A percentile compares a stretch with the other conserved stretches of the same genome.
Conservation (phyloP, 345 rosid genomes). For the Ceriops decandra region DNA sequence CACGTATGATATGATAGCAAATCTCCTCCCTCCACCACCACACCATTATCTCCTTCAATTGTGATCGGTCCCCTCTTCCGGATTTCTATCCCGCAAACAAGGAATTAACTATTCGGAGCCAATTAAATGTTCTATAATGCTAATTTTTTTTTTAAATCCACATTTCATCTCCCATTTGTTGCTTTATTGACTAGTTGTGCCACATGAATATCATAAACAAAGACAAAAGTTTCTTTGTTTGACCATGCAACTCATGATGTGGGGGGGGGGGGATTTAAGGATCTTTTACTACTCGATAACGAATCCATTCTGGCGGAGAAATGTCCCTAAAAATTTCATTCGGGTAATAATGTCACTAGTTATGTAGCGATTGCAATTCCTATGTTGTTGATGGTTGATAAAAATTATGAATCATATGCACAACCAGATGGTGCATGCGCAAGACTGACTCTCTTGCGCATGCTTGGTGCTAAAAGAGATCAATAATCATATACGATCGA, state of each 20-base stretch:
- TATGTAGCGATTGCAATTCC: neutral
- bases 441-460: constrained; percentile 23
- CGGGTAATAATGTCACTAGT: constrained; percentile 17
- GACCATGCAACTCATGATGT: constrained; percentile 10
- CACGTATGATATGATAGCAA: constrained; percentile 37
- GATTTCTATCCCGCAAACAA: constrained; percentile 23
- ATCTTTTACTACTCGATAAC: constrained; percentile 35
- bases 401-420: constrained; percentile 13
- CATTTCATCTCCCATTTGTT: constrained; percentile 18
- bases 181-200: constrained; percentile 2
- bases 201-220: neutral
- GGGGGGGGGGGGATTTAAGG: constrained; percentile 1
- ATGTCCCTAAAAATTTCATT: constrained; percentile 19
- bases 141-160: constrained; percentile 19
- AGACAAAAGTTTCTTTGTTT: constrained; percentile 13
- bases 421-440: constrained; percentile 20
- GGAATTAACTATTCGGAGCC: neutral
- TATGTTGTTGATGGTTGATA: constrained; percentile 6
- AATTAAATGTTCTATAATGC: neutral
- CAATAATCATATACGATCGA: neutral
- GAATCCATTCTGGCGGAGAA: constrained; percentile 31
- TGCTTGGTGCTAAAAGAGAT: constrained; percentile 15
- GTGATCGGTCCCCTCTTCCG: constrained; percentile 14
- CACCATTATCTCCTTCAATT: constrained; percentile 18
- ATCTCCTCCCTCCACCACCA: constrained; percentile 30